Evolutionary conservation across 495 filamentous ascomycete species (phyloP).

Genomic region (Cercophora samala): DNA sequence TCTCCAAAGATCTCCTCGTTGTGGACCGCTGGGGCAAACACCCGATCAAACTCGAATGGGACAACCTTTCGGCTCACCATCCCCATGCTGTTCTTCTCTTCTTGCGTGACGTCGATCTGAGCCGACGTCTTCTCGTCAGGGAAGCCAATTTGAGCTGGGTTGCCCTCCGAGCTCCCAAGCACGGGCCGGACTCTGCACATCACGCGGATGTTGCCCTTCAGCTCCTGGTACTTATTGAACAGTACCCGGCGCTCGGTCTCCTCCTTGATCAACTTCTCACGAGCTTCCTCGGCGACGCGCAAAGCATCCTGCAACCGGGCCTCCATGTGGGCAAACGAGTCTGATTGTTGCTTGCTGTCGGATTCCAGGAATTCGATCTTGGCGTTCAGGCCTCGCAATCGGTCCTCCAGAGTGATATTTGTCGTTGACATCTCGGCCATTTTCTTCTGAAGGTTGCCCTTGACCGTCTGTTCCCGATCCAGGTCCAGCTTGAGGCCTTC

Average conservation of each 20-base stretch:
- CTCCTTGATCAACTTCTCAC: slow-evolving; percentile 83
- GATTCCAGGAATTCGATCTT: slow-evolving; percentile 86
- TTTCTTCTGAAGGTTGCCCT: slow-evolving; percentile 41
- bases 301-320: slow-evolving; percentile 72
- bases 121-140: slow-evolving; percentile 79
- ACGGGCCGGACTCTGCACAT: slow-evolving; percentile 95
- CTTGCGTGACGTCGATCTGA: slow-evolving; percentile 76
- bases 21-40: slow-evolving; percentile 72
- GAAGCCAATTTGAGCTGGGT: slow-evolving; percentile 67
- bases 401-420: slow-evolving; percentile 66
- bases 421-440: slow-evolving; percentile 61
- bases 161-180: slow-evolving; percentile 53
- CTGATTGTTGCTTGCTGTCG: slow-evolving; percentile 77
- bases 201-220: slow-evolving; percentile 98
- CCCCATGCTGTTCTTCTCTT: slow-evolving; percentile 81
- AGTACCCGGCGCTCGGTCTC: slow-evolving; percentile 88
- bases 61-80: slow-evolving; percentile 69
- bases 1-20: slow-evolving; percentile 93
- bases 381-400: slow-evolving; percentile 67
- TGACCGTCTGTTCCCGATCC: slow-evolving; percentile 48
- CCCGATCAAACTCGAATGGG: slow-evolving; percentile 88
- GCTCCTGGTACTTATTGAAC: slow-evolving; percentile 95
- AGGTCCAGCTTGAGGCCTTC: slow-evolving; percentile 57
- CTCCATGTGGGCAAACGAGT: slow-evolving; percentile 73
- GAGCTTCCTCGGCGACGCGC: slow-evolving; percentile 60